Conservation (phyloP, 2,329 filamentous ascomycete genomes). For the Colletotrichum navitas region DNA sequence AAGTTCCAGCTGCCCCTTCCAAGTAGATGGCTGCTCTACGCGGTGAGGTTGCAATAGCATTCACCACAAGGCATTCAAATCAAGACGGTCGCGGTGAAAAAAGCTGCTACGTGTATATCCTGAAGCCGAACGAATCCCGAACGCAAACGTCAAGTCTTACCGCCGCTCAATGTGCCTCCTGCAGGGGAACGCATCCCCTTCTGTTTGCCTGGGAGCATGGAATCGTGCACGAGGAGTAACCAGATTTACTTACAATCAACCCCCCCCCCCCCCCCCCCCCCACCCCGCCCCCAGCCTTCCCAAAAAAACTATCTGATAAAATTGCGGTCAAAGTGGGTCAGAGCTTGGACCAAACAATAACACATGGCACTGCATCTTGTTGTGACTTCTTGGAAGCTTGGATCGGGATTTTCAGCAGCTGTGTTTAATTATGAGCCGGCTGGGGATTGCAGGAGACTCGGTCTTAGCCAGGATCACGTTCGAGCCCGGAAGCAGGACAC, state of each 20-base stretch:
- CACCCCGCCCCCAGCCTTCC: slow-evolving; percentile 14
- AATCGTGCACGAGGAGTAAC: not conserved
- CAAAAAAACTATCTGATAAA: not conserved
- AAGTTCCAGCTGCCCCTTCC: slow-evolving; percentile 5
- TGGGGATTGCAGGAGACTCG: not conserved
- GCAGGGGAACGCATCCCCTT: not conserved
- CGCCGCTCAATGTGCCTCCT: not conserved
- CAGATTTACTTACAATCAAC: not conserved
- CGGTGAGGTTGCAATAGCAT: not conserved
- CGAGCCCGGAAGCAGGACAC: slow-evolving; percentile 2
- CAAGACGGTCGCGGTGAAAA: not conserved
- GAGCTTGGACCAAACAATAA: not conserved
- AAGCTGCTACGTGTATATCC: not conserved
- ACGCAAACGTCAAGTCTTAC: not conserved
- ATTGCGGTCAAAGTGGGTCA: slow-evolving; percentile 16
- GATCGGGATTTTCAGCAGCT: not conserved
- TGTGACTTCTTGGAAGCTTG: slow-evolving; percentile 1
- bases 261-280: slow-evolving; percentile 5
- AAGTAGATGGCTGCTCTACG: not conserved
- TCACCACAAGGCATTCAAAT: not conserved
- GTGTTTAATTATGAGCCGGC: not conserved
- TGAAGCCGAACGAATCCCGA: not conserved
- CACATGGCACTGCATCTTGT: slow-evolving; percentile 17
- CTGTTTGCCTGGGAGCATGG: slow-evolving; percentile 2
- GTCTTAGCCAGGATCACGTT: not conserved